These are phyloP conservation scores for Spathaspora sp. DNA, from an alignment of 1,139 yeast genomes.

Conservation along the genomic window DNA sequence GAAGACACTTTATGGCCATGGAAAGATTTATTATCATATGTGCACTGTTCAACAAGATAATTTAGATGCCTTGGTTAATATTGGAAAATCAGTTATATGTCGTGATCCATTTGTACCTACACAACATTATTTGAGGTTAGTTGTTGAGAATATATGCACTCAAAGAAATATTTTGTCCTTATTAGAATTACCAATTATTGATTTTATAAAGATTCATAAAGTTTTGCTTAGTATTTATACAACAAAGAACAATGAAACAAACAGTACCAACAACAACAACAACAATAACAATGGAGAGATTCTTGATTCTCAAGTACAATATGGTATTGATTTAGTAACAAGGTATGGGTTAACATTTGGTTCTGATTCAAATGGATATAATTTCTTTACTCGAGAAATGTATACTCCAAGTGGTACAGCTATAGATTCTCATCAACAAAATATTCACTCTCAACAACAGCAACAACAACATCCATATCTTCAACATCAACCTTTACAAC, in stretches of 20 bases:
- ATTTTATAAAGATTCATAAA: conserved; percentile 65
- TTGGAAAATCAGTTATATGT: conserved; percentile 75
- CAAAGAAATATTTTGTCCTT: conserved; percentile 64
- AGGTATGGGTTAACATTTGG: conserved; percentile 73
- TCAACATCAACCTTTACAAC: conserved; percentile 19
- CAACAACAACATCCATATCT: conserved; percentile 9
- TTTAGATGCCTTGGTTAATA: conserved; percentile 72
- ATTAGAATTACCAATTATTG: conserved; percentile 60
- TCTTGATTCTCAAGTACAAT: conserved; percentile 46
- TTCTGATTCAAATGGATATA: conserved; percentile 62
- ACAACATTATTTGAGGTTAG: conserved; percentile 69
- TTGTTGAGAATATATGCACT: conserved; percentile 74
- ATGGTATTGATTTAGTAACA: conserved; percentile 64
- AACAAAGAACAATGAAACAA: conserved; percentile 31
- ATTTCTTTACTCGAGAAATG: conserved; percentile 56
- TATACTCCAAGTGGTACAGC: conserved; percentile 38
- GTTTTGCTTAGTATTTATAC: conserved; percentile 53
- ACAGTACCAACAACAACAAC: neutral
- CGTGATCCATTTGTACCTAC: conserved; percentile 84
- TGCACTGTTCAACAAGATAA: conserved; percentile 82
- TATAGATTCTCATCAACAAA: conserved; percentile 33
- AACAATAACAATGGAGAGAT: conserved; percentile 17
- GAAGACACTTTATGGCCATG: conserved; percentile 74
- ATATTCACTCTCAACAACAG: conserved; percentile 22
- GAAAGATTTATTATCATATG: conserved; percentile 78